phyloP scores from a whole-genome alignment of 2,329 filamentous ascomycete species.

The Colletotrichum lini region DNA sequence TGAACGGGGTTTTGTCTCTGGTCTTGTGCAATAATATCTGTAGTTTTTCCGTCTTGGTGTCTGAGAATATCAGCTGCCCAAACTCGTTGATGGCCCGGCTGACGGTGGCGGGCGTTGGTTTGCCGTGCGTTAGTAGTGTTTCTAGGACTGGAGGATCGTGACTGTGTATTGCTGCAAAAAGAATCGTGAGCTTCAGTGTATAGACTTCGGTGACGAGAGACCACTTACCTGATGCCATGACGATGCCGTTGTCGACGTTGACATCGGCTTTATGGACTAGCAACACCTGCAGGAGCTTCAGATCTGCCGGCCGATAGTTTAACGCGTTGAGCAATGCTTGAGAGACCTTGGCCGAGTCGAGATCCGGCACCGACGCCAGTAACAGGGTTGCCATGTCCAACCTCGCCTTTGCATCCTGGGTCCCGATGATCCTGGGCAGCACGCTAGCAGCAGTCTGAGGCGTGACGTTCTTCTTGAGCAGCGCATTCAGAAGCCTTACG shows the following conservation, averaged over 20 bases:
- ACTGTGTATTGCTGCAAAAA: slow-evolving; percentile 56
- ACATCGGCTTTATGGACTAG: slow-evolving; percentile 66
- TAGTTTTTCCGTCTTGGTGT: slow-evolving; percentile 65
- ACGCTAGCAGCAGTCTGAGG: slow-evolving; percentile 63
- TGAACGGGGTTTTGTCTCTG: slow-evolving; percentile 59
- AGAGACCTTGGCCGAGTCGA: slow-evolving; percentile 59
- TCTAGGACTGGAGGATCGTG: slow-evolving; percentile 65
- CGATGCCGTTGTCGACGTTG: slow-evolving; percentile 62
- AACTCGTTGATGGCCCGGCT: slow-evolving; percentile 60
- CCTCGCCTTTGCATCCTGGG: slow-evolving; percentile 58
- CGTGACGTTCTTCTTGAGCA: slow-evolving; percentile 62
- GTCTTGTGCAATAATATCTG: slow-evolving; percentile 61
- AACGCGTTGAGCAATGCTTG: slow-evolving; percentile 60
- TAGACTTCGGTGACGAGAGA: neutral
- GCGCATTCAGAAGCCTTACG: slow-evolving; percentile 58
- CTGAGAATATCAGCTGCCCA: slow-evolving; percentile 58
- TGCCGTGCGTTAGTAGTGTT: slow-evolving; percentile 61
- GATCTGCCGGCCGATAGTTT: slow-evolving; percentile 62
- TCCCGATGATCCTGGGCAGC: slow-evolving; percentile 63
- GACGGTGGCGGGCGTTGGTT: slow-evolving; percentile 60
- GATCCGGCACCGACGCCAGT: slow-evolving; percentile 60
- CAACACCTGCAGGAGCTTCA: slow-evolving; percentile 63
- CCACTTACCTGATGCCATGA: slow-evolving; percentile 55
- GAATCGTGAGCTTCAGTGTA: slow-evolving; percentile 5
- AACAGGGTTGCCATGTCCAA: slow-evolving; percentile 64